phyloP scores from a whole-genome alignment of 2,329 filamentous ascomycete genomes.

The Penicillium freii region DNA sequence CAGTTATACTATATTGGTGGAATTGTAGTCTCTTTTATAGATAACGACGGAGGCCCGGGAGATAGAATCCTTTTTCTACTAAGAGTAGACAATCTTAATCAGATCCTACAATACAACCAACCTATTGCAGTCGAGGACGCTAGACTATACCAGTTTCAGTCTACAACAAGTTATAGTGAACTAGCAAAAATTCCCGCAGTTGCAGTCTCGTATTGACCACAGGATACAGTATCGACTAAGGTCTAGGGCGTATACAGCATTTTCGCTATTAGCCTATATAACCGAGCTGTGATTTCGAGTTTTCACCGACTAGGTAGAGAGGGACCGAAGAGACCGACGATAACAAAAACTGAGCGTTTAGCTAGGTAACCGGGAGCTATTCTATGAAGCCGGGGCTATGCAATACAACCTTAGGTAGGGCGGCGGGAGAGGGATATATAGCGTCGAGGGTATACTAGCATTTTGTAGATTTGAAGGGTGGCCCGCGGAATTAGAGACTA shows the following conservation, averaged over 20 bases:
- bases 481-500: too few relatives aligned
- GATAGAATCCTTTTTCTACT: not conserved
- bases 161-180: not conserved
- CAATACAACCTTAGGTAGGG: too few relatives aligned
- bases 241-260: slow-evolving; percentile 6
- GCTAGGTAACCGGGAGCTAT: slow-evolving; percentile 3
- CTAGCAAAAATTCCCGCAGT: not conserved
- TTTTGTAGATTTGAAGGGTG: too few relatives aligned
- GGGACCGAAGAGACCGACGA: slow-evolving; percentile 14
- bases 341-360: slow-evolving; percentile 11
- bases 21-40: not conserved
- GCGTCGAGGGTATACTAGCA: too few relatives aligned
- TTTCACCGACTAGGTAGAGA: slow-evolving; percentile 6
- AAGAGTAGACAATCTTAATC: not conserved
- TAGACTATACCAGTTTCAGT: not conserved
- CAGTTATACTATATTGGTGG: too few relatives aligned
- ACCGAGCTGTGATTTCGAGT: slow-evolving; percentile 2
- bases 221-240: slow-evolving; percentile 4
- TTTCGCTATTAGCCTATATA: slow-evolving; percentile 15
- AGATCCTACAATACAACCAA: not conserved
- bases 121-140: slow-evolving; percentile 5
- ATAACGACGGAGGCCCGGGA: not conserved
- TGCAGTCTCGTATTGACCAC: not conserved
- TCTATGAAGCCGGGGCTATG: too few relatives aligned
- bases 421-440: too few relatives aligned